phyloP scores from a whole-genome alignment of 768 basidiomycete species.

The Pulveroboletus sp. region DNA sequence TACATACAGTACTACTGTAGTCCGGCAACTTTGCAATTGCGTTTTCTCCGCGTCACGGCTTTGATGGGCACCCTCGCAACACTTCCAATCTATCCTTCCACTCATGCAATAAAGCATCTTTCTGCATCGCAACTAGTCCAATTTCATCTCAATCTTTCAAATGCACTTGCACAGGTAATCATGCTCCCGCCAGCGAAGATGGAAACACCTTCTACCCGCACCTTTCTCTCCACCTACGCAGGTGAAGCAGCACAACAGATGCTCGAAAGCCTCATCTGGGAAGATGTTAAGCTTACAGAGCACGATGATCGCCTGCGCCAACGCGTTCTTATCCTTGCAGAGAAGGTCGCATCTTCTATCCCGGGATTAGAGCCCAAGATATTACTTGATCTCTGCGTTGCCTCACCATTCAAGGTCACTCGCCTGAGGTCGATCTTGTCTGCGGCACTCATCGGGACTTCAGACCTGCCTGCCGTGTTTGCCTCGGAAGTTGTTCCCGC shows the following conservation, averaged over 20 bases:
- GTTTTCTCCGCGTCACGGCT: no score
- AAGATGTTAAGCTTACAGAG: slow-evolving; percentile 20
- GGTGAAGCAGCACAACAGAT: slow-evolving; percentile 49
- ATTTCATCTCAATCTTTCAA: slow-evolving; percentile 45
- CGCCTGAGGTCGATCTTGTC: slow-evolving; percentile 44
- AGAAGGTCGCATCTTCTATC: slow-evolving; percentile 41
- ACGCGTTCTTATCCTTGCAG: slow-evolving; percentile 51
- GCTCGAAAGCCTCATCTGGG: slow-evolving; percentile 61
- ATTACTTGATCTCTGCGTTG: slow-evolving; percentile 59
- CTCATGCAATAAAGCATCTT: slow-evolving; percentile 41
- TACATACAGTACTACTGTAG: no score
- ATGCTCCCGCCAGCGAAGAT: slow-evolving; percentile 45
- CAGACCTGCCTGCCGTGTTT: slow-evolving; percentile 32
- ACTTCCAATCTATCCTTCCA: slow-evolving; percentile 57
- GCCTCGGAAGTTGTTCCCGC: slow-evolving; percentile 50
- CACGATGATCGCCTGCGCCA: slow-evolving; percentile 45
- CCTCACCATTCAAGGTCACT: slow-evolving; percentile 44
- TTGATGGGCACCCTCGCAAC: slow-evolving; percentile 29
- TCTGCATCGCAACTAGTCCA: slow-evolving; percentile 48
- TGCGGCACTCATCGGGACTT: slow-evolving; percentile 33
- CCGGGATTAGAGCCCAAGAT: slow-evolving; percentile 46
- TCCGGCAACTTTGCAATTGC: no score
- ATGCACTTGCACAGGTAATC: slow-evolving; percentile 44
- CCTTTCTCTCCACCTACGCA: slow-evolving; percentile 55
- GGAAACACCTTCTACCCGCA: slow-evolving; percentile 39